Evolutionary conservation across 345 rosid species (phyloP).

Genomic region (Psidium guajava): DNA sequence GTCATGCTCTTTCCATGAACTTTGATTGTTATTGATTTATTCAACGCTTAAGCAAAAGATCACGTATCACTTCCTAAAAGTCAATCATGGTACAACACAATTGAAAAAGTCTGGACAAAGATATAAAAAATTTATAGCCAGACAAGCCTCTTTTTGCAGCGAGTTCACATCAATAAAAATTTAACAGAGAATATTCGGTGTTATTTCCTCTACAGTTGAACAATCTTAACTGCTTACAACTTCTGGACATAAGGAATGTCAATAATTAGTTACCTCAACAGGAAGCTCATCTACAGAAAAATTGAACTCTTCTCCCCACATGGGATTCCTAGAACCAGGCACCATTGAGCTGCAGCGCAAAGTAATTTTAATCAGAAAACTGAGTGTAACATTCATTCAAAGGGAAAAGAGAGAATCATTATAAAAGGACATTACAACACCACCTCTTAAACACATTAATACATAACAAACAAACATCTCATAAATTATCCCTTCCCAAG

Average conservation of each 20-base stretch:
- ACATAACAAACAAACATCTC: not conserved
- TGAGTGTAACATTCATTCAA: not conserved
- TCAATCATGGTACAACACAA: not conserved
- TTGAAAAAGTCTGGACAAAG: not conserved
- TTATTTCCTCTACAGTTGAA: not conserved
- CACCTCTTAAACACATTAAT: not conserved
- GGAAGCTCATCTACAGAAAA: constrained; percentile 88
- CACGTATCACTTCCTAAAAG: not conserved
- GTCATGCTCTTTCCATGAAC: not conserved
- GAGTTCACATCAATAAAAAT: not conserved
- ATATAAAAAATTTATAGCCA: not conserved
- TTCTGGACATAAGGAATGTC: not conserved
- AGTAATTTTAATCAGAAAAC: not conserved
- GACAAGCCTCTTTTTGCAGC: not conserved
- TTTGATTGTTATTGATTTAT: not conserved
- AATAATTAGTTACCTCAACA: constrained; percentile 45
- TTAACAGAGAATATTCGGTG: not conserved
- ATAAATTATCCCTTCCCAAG: not conserved
- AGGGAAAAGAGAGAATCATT: not conserved
- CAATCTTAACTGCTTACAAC: not conserved
- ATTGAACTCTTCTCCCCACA: constrained; percentile 99
- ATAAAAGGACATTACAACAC: not conserved
- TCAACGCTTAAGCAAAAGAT: not conserved
- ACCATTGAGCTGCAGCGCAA: constrained; percentile 74
- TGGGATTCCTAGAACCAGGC: constrained; percentile 95